Percentiles rank a stretch among this genome's conserved stretches.
These are phyloP conservation scores for Cytospora piceicola DNA, from an alignment of 2,329 filamentous ascomycete species.

Conservation along the genomic window DNA sequence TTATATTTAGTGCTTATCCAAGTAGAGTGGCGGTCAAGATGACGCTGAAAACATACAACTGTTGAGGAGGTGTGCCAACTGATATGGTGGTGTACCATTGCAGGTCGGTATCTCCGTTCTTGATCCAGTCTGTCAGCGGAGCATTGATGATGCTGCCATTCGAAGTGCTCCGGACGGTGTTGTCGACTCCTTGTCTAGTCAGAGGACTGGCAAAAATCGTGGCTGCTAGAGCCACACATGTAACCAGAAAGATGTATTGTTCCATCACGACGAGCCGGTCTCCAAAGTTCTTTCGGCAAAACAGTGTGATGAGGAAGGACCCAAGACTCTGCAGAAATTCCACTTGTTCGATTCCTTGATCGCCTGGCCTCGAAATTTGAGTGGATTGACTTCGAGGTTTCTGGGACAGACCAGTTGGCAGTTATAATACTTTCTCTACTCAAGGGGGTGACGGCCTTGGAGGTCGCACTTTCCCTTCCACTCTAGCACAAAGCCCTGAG, in stretches of 20 bases:
- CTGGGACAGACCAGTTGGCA: background rate
- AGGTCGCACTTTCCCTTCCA: background rate
- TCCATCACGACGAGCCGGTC: slow-evolving; percentile 4
- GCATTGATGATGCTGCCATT: background rate
- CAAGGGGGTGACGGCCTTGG: background rate
- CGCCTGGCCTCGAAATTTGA: background rate
- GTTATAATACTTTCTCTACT: background rate
- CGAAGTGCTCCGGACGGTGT: background rate
- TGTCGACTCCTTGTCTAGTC: background rate
- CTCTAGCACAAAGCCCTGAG: background rate
- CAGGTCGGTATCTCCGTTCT: slow-evolving; percentile 24
- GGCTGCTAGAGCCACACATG: background rate
- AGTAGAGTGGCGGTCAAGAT: background rate
- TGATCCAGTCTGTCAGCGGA: slow-evolving; percentile 25
- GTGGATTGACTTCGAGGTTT: background rate
- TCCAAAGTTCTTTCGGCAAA: background rate
- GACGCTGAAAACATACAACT: slow-evolving; percentile 10
- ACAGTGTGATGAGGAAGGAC: too few species aligned
- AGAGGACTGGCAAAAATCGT: background rate
- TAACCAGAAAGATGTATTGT: background rate
- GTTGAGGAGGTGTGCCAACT: slow-evolving; percentile 24
- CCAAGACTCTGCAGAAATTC: too few species aligned
- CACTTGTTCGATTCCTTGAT: too few species aligned
- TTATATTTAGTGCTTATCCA: background rate
- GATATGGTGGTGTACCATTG: slow-evolving; percentile 27